phyloP scores from a whole-genome alignment of 768 basidiomycete species.

The Pholiota microspora region DNA sequence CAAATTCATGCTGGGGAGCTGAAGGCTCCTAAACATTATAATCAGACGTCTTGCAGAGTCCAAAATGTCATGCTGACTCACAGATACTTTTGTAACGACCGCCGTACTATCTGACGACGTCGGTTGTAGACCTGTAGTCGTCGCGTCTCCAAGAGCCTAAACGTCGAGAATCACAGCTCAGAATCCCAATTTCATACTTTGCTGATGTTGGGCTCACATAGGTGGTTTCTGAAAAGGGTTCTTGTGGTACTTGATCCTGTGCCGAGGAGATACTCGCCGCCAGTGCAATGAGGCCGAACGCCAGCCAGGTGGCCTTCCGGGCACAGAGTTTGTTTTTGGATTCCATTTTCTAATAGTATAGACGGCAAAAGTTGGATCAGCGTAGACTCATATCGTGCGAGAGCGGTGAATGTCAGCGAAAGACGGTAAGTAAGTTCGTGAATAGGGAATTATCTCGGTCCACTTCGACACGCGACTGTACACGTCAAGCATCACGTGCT shows the following conservation, averaged over 20 bases:
- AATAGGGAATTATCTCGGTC: background rate
- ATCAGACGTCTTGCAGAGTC: background rate
- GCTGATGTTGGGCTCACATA: conserved; percentile 21
- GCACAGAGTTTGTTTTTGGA: conserved; percentile 30
- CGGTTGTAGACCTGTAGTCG: conserved; percentile 11
- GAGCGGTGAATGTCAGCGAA: background rate
- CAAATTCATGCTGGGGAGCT: conserved; percentile 18
- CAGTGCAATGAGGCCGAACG: conserved; percentile 56
- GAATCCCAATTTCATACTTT: background rate
- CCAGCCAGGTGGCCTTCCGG: conserved; percentile 55
- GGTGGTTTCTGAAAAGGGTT: conserved; percentile 24
- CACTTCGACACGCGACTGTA: conserved; percentile 19
- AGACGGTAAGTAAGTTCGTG: conserved; percentile 6
- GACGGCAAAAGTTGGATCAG: conserved; percentile 10
- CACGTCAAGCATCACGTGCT: conserved; percentile 26
- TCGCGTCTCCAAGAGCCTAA: conserved; percentile 18
- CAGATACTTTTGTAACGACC: conserved; percentile 12
- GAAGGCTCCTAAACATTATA: conserved; percentile 10
- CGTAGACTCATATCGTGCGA: conserved; percentile 15
- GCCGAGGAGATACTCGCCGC: conserved; percentile 43
- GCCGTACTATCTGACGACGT: conserved; percentile 16
- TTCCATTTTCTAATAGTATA: conserved; percentile 20
- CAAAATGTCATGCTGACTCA: conserved; percentile 7
- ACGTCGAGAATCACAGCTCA: conserved; percentile 4
- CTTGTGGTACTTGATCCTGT: conserved; percentile 33